phyloP scores from a whole-genome alignment of 176 grass and related monocot genomes.

The Triticum timopheevii region DNA sequence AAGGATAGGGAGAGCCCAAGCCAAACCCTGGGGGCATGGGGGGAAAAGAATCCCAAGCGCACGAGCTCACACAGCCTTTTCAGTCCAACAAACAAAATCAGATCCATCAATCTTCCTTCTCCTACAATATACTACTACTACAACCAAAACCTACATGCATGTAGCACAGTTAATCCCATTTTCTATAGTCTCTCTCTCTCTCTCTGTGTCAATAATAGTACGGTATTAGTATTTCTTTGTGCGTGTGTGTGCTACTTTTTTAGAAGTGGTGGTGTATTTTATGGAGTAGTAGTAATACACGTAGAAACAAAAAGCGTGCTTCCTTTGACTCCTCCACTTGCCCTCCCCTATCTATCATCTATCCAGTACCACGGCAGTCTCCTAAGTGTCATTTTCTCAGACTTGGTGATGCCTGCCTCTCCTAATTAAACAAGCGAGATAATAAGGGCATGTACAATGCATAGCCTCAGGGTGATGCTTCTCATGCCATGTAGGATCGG shows the following conservation, averaged over 20 bases:
- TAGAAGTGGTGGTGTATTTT: background rate
- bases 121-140: constrained; percentile 14
- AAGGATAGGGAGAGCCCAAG: constrained; percentile 2
- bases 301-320: constrained; percentile 44
- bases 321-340: constrained; percentile 53
- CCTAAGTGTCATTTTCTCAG: constrained; percentile 80
- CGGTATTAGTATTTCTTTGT: background rate
- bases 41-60: constrained; percentile 74
- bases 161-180: background rate
- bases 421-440: constrained; percentile 33
- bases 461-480: no score
- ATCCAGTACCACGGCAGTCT: background rate
- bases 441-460: no score
- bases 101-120: constrained; percentile 16
- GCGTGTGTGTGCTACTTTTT: background rate
- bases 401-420: constrained; percentile 42
- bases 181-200: background rate
- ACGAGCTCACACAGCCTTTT: constrained; percentile 55
- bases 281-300: background rate
- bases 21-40: constrained; percentile 55
- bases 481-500: no score
- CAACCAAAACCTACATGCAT: constrained; percentile 1
- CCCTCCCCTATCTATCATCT: background rate
- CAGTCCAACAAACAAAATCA: constrained; percentile 32
- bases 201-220: background rate